Evolutionary conservation across 768 basidiomycete genomes (phyloP), one percentile per base, ranked within the genome.

Genomic region (Sarcomyxa edulis): DNA sequence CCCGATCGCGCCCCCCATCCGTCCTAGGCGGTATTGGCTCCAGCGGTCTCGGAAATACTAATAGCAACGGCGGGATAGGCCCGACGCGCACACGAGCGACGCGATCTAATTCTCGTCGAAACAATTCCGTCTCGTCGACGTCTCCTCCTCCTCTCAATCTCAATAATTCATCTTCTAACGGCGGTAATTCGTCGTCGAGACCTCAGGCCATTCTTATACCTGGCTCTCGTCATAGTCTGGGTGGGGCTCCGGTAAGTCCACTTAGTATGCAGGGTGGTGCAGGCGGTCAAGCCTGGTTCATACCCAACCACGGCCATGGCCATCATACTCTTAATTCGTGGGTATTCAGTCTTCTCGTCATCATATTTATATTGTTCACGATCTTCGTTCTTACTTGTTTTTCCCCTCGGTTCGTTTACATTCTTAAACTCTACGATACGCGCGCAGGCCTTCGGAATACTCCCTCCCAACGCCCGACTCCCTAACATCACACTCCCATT

Each of bases 201-300:
- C 79, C 81, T 0, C 78, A 81, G 47, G 81, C 81, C 7, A 86
- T 88, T 53, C 64, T 84, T 35, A 87, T 87, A 48, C 85, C 81
- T 6, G 60, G 52, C 20, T 29, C 51, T 37, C 0, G 39, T n/a
- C n/a, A n/a, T 14, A 31, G 41, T 22, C 26, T 14, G 2, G 29
- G 43, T 5, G 29, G 21, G 39, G 68, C 14, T 56, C 32, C 5
- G 22, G 35, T 38, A 7, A 34, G 34, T 20, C 28, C 42, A 12
- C 29, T 26, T 9, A 31, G 32, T 23, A 7, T 42, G n/a, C 34
- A 37, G 27, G 19, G 14, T 15, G 14, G 34, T 20, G 31, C 14
- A 3, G 12, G 21, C 35, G 37, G 37, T 30, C 32, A 19, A 31
- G 29, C 10, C 29, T 8, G 9, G 42, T 43, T 31, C 35, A 24